phyloP scores from a whole-genome alignment of 1,284 basidiomycete genomes.

The Ceratobasidium sp. region DNA sequence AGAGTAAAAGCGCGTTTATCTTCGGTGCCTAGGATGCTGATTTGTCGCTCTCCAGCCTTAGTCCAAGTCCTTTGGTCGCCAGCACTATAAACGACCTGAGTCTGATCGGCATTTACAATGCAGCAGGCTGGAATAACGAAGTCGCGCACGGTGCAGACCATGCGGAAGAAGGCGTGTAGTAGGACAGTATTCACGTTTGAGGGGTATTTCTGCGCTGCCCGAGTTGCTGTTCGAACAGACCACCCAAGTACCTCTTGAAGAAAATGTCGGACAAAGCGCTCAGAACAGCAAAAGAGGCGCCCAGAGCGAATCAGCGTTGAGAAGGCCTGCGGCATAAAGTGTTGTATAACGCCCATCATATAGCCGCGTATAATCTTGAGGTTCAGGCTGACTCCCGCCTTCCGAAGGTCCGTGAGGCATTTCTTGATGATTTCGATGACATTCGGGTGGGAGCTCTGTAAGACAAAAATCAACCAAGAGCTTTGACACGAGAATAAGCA shows the following conservation, averaged over 20 bases:
- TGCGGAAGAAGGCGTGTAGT: conserved; percentile 4
- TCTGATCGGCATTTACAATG: conserved; percentile 15
- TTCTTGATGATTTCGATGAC: conserved; percentile 3
- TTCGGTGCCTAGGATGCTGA: background rate
- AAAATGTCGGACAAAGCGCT: conserved; percentile 1
- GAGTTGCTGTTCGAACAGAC: conserved; percentile 26
- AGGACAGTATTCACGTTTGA: conserved; percentile 15
- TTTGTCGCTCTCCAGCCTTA: background rate
- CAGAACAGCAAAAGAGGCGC: conserved; percentile 9
- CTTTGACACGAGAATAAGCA: background rate
- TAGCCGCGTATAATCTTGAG: background rate
- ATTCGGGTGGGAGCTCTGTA: background rate
- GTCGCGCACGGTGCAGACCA: conserved; percentile 12
- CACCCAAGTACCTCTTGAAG: conserved; percentile 5
- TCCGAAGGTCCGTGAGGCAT: background rate
- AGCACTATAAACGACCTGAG: conserved; percentile 12
- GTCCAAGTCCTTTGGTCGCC: background rate
- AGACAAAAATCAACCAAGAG: background rate
- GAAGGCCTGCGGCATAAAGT: conserved; percentile 15
- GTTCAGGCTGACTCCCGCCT: background rate
- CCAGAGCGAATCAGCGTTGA: background rate
- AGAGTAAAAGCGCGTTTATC: conserved; percentile 11
- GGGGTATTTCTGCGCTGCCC: conserved; percentile 29
- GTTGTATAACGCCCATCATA: conserved; percentile 15
- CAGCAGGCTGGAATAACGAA: background rate